phyloP scores from a whole-genome alignment of 257 asterid species.

The Penstemon barbatus region DNA sequence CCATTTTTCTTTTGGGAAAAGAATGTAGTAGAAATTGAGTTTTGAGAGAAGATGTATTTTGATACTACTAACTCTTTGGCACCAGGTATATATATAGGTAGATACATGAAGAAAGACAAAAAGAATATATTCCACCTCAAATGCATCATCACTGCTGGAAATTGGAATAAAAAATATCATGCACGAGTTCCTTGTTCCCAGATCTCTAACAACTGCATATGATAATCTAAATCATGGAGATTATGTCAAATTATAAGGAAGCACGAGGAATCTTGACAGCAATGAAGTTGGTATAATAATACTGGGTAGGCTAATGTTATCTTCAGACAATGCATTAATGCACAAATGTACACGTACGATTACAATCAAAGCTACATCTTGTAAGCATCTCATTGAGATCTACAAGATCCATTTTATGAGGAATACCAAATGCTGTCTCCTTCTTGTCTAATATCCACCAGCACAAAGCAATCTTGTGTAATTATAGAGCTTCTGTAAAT shows the following conservation, averaged over 20 bases:
- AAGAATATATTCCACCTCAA: slow-evolving; percentile 14
- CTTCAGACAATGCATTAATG: background rate
- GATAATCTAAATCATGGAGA: background rate
- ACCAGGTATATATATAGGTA: slow-evolving; percentile 8
- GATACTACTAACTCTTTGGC: background rate
- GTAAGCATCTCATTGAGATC: no score
- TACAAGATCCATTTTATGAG: background rate
- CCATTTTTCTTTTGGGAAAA: slow-evolving; percentile 20
- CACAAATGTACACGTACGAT: no score
- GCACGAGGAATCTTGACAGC: background rate
- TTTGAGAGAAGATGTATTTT: background rate
- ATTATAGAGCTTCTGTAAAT: no score
- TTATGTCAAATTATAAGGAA: no score
- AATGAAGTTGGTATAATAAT: background rate
- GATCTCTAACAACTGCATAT: no score
- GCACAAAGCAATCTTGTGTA: no score
- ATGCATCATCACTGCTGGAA: slow-evolving; percentile 1
- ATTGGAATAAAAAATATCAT: no score
- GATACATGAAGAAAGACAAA: background rate
- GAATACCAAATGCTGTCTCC: background rate
- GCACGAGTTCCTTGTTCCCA: no score
- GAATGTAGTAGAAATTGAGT: background rate
- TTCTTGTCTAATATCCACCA: no score
- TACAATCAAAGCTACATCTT: no score
- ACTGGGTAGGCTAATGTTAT: background rate